These are phyloP conservation scores for Hanseniaspora mollemarum DNA, from an alignment of 805 yeast genomes.

Conservation along the genomic window DNA sequence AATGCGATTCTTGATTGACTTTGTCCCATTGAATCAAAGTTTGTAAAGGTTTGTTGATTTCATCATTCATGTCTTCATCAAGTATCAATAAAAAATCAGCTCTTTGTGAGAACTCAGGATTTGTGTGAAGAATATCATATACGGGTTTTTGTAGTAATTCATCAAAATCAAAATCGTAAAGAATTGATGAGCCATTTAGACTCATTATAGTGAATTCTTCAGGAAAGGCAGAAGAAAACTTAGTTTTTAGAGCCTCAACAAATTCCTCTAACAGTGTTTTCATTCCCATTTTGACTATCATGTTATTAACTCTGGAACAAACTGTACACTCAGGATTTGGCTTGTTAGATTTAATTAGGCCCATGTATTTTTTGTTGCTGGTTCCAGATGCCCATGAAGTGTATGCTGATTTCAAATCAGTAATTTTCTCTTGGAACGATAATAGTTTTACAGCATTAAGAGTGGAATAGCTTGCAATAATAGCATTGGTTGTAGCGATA, in stretches of 20 bases:
- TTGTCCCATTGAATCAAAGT: slow-evolving; percentile 21
- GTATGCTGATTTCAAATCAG: slow-evolving; percentile 35
- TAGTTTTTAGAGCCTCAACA: slow-evolving; percentile 37
- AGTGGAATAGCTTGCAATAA: slow-evolving; percentile 80
- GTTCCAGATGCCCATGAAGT: slow-evolving; percentile 40
- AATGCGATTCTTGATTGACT: slow-evolving; percentile 3
- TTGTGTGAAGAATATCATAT: slow-evolving; percentile 40
- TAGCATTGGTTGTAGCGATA: slow-evolving; percentile 94
- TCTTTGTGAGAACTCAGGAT: slow-evolving; percentile 14
- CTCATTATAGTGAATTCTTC: slow-evolving; percentile 28
- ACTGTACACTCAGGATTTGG: slow-evolving; percentile 68
- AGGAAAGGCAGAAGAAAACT: slow-evolving; percentile 43
- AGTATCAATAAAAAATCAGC: slow-evolving; percentile 61
- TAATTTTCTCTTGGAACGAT: slow-evolving; percentile 26
- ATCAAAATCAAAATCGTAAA: slow-evolving; percentile 81
- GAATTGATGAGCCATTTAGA: slow-evolving; percentile 37
- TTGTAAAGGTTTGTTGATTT: slow-evolving; percentile 52
- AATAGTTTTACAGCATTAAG: slow-evolving; percentile 55
- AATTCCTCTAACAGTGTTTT: slow-evolving; percentile 40
- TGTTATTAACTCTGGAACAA: slow-evolving; percentile 44
- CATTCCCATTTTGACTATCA: slow-evolving; percentile 33
- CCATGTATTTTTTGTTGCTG: slow-evolving; percentile 43
- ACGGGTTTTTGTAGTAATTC: slow-evolving; percentile 51
- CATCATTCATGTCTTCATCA: slow-evolving; percentile 60
- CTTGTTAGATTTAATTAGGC: slow-evolving; percentile 46